Percentiles rank a stretch among this genome's conserved stretches.
phyloP scores from a whole-genome alignment of 2,329 filamentous ascomycete genomes.

The Colletotrichum incanum region DNA sequence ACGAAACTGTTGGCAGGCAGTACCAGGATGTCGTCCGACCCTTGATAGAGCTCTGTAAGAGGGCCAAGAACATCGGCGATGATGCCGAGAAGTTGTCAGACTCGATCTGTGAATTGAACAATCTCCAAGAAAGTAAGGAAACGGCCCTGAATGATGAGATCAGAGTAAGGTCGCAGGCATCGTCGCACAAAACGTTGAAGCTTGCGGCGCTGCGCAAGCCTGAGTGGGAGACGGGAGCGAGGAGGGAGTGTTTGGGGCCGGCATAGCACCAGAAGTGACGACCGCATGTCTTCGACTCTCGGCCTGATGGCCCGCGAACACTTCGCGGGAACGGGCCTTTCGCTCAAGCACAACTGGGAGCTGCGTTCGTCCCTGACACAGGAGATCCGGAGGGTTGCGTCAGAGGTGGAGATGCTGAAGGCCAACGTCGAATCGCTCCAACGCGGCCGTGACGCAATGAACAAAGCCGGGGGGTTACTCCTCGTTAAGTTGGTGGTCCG shows the following conservation, averaged over 20 bases:
- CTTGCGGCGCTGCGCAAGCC: neutral
- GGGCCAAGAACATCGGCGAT: neutral
- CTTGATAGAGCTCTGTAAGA: neutral
- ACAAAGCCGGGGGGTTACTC: neutral
- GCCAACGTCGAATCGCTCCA: neutral
- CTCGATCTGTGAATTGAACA: neutral
- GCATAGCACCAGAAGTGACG: too few relatives aligned
- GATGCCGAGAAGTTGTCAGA: neutral
- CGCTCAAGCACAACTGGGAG: neutral
- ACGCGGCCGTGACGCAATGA: neutral
- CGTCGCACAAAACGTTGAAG: too few relatives aligned
- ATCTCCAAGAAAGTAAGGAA: neutral
- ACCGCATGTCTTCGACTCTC: too few relatives aligned
- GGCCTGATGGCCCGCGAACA: neutral
- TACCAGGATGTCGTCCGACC: neutral
- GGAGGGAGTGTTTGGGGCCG: neutral
- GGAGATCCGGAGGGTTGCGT: neutral
- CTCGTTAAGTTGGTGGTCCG: neutral
- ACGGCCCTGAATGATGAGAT: neutral
- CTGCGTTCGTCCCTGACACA: too few relatives aligned
- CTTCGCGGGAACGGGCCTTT: neutral
- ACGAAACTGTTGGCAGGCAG: neutral
- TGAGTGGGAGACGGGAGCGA: neutral
- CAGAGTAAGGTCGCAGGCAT: neutral
- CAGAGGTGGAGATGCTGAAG: neutral